These are phyloP conservation scores for Ceratocystis destructans DNA, from an alignment of 2,329 filamentous ascomycete genomes.

Conservation along the genomic window DNA sequence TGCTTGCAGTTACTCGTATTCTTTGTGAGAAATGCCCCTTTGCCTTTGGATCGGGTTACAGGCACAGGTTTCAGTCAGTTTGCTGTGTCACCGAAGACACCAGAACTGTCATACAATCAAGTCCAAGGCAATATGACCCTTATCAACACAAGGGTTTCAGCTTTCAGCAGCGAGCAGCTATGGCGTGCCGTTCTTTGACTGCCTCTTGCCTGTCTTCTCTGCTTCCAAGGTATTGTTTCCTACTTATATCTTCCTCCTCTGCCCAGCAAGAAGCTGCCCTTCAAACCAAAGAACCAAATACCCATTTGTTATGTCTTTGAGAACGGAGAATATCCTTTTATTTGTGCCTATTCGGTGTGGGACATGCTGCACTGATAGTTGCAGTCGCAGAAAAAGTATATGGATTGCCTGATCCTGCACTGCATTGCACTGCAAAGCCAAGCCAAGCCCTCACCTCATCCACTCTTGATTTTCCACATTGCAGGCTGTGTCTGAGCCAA, in stretches of 20 bases:
- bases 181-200: neutral
- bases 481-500: neutral
- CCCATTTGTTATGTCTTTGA: neutral
- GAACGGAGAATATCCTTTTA: neutral
- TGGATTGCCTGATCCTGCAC: too few relatives aligned
- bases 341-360: neutral
- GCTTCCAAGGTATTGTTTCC: neutral
- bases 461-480: neutral
- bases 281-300: too few relatives aligned
- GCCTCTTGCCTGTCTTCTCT: neutral
- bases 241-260: neutral
- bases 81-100: neutral
- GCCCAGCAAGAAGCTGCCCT: neutral
- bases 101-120: neutral
- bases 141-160: neutral
- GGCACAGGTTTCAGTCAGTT: slow-evolving; percentile 1
- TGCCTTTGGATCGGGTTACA: neutral
- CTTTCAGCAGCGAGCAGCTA: neutral
- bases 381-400: neutral
- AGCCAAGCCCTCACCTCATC: neutral
- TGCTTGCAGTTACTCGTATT: neutral
- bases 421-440: neutral
- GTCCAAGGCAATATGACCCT: neutral
- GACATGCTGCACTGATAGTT: neutral
- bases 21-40: neutral